Evolutionary conservation across 2,329 filamentous ascomycete genomes (phyloP), one percentile per base, ranked within the genome.

Genomic region (Grosmannia clavigera): DNA sequence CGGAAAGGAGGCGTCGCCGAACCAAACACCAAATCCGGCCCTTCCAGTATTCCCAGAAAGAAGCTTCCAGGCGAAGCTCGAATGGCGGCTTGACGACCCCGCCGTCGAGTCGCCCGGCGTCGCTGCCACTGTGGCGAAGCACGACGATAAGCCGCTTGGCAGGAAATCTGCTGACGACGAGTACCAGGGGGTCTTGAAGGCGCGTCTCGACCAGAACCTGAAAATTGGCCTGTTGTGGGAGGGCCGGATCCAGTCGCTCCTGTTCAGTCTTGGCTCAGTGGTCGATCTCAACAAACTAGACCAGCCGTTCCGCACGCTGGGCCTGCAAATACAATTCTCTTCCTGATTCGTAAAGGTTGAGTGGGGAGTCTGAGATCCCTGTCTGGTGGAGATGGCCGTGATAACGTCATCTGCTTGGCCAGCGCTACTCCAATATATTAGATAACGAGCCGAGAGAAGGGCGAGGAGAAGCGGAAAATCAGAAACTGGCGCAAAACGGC

Each of bases 171-270:
- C 78, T 48, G 79, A 82, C 50, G 82, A 89, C 29, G 84, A 87
- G 64, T 88, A 90, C 61, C 84, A 88, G 38, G 92, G 92, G 7
- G 92, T 97, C 38, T 74, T 99, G 65, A 99, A 97, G 73, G 87
- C 92, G 53, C 83, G 89, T 57, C 78, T 97, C 58, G 91, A 96
- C 70, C 92, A 96, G 75, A 88, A 92, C 65, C 85, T 90, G 75
- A 86, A 86, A 64, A 83, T 96, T 59, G 89, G 91, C 0, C 71
- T 97, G 57, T 74, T 97, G 27, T 99, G 94, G 92, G 92, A 97
- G 71, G 92, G 92, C 2, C 81, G 91, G 59, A 82, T 95, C 62
- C 96, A 97, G 75, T 92, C 95, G 65, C 76, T 99, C 61, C 79
- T 99, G 61, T 95, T 97, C 70, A 95, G 90, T 67, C 79, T 96